phyloP scores from a whole-genome alignment of 176 grass and related monocot genomes.

The Thinopyrum elongatum region DNA sequence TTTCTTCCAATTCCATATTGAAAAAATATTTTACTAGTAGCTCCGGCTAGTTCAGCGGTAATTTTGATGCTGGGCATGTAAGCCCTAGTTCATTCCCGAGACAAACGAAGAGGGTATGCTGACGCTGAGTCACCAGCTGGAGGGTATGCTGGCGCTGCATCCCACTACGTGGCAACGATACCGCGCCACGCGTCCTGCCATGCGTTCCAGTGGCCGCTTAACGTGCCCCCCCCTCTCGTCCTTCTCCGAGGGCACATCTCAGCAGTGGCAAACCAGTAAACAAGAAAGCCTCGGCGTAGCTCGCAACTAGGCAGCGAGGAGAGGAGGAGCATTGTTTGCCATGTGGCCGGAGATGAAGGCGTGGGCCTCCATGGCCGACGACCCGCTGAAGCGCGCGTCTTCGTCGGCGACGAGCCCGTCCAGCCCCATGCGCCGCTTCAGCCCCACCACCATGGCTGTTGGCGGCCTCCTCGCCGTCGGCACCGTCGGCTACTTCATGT shows the following conservation, averaged over 20 bases:
- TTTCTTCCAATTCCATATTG: background rate
- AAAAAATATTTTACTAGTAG: background rate
- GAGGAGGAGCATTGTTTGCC: background rate
- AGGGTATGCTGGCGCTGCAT: background rate
- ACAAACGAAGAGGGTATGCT: background rate
- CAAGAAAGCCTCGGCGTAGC: background rate
- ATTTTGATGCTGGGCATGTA: no score
- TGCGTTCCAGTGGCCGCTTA: constrained; percentile 18
- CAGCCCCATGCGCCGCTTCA: constrained; percentile 42
- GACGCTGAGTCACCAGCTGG: background rate
- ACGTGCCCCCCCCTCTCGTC: background rate
- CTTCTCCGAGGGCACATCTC: background rate
- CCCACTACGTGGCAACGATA: background rate
- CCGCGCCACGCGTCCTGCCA: background rate
- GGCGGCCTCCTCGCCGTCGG: constrained; percentile 45
- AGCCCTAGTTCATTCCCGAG: background rate
- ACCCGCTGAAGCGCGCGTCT: constrained; percentile 25
- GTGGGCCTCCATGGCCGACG: constrained; percentile 40
- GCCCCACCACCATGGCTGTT: constrained; percentile 42
- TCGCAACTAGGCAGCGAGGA: background rate
- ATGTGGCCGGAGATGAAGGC: constrained; percentile 44
- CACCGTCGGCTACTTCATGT: constrained; percentile 48
- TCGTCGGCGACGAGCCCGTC: constrained; percentile 7
- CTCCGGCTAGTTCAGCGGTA: background rate
- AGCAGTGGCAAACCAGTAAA: background rate